Conservation (phyloP, 257 asterid species). For the Haberlea rhodopensis region DNA sequence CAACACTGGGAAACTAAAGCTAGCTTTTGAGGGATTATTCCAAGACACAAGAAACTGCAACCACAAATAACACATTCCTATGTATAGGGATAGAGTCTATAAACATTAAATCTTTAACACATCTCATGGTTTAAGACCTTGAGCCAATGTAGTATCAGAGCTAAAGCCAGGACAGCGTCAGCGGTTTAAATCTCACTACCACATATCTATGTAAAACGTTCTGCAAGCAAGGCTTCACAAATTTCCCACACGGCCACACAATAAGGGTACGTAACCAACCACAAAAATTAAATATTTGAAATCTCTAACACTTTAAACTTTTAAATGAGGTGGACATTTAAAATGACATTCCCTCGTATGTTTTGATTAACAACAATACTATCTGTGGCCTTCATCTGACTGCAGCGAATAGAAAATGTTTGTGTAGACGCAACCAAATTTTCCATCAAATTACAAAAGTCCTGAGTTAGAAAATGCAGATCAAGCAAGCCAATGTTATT, state of each 20-base stretch:
- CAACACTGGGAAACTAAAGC: slow-evolving; percentile 14
- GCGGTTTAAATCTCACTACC: neutral
- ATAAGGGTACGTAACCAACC: neutral
- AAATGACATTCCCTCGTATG: neutral
- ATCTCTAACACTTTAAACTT: neutral
- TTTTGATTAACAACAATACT: neutral
- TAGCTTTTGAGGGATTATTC: slow-evolving; percentile 20
- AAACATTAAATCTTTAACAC: neutral
- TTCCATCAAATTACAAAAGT: neutral
- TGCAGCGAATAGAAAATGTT: neutral
- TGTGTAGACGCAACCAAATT: neutral
- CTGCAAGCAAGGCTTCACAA: neutral
- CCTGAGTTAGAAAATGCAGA: neutral
- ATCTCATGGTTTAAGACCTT: neutral
- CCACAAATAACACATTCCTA: neutral
- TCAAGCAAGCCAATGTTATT: neutral
- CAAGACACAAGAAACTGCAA: slow-evolving; percentile 12
- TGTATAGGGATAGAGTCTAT: neutral
- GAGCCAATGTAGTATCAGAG: neutral
- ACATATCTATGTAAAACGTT: neutral
- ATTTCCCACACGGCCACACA: too few relatives aligned
- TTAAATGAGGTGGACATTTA: too few relatives aligned
- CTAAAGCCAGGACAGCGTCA: too few relatives aligned
- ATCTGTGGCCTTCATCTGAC: slow-evolving; percentile 2
- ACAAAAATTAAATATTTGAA: neutral